These are phyloP conservation scores for Marvania coccoides DNA, from an alignment of 139 green algal genomes.

Conservation along the genomic window DNA sequence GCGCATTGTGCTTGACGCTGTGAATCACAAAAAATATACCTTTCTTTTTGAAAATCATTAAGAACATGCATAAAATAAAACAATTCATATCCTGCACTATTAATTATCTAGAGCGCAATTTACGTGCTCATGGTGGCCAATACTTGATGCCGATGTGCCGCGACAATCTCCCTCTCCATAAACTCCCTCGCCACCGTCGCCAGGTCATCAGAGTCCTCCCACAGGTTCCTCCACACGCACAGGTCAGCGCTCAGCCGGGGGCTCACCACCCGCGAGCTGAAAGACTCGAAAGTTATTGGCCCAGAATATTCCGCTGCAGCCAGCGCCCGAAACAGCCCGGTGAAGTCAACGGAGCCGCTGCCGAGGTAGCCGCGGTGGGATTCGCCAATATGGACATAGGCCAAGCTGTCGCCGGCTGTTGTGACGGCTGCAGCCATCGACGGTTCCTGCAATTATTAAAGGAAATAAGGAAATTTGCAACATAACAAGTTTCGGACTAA, in stretches of 20 bases:
- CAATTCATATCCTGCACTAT: too few relatives aligned
- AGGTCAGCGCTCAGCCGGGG: conserved; percentile 32
- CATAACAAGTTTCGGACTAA: too few relatives aligned
- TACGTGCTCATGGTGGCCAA: too few relatives aligned
- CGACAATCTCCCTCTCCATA: too few relatives aligned
- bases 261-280: conserved; percentile 39
- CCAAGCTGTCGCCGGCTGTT: conserved; percentile 23
- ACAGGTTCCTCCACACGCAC: conserved; percentile 50
- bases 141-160: too few relatives aligned
- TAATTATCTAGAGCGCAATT: too few relatives aligned
- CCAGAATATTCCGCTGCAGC: conserved; percentile 23
- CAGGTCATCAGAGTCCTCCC: conserved; percentile 30
- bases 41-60: too few relatives aligned
- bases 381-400: conserved; percentile 47
- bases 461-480: too few relatives aligned
- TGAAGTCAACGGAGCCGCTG: conserved; percentile 39
- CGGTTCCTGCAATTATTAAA: background rate
- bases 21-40: too few relatives aligned
- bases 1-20: too few relatives aligned
- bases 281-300: conserved; percentile 50
- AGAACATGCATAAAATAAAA: too few relatives aligned
- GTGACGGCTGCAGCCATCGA: conserved; percentile 21
- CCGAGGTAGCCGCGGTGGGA: conserved; percentile 48
- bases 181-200: too few relatives aligned
- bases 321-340: conserved; percentile 27